Percentiles rank a stretch among this genome's conserved stretches.
phyloP scores from a whole-genome alignment of 2,329 filamentous ascomycete species.

The Sporothrix brasiliensis region DNA sequence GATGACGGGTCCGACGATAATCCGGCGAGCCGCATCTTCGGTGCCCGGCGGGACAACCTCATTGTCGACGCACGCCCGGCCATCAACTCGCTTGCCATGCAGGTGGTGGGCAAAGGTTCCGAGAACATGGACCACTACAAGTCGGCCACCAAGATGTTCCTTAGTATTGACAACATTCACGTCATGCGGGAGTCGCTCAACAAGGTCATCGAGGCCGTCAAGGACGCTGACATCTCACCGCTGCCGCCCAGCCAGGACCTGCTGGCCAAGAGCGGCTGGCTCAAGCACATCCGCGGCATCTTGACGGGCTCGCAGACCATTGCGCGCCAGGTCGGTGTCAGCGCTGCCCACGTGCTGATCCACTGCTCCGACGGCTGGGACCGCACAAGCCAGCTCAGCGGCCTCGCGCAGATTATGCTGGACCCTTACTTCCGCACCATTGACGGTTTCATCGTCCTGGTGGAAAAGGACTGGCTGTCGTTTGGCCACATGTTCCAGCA shows the following conservation, averaged over 20 bases:
- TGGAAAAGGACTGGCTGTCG: conserved; percentile 97
- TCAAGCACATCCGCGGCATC: conserved; percentile 83
- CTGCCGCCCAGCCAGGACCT: conserved; percentile 80
- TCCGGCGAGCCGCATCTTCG: conserved; percentile 67
- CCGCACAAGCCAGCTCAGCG: conserved; percentile 90
- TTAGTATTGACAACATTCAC: conserved; percentile 98
- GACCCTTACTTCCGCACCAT: conserved; percentile 95
- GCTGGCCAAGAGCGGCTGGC: conserved; percentile 82
- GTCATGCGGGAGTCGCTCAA: conserved; percentile 92
- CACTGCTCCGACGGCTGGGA: conserved; percentile 99
- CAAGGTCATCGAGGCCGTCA: conserved; percentile 85
- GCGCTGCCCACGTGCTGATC: conserved; percentile 92
- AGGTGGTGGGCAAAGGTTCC: conserved; percentile 87
- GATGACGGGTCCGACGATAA: conserved; percentile 52
- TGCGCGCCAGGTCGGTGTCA: conserved; percentile 82
- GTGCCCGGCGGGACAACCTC: conserved; percentile 88
- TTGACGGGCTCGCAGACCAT: conserved; percentile 84
- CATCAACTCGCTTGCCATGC: conserved; percentile 92
- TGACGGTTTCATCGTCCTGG: conserved; percentile 88
- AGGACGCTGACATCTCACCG: conserved; percentile 85
- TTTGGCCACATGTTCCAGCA: conserved; percentile 98
- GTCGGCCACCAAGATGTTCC: conserved; percentile 85
- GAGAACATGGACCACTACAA: conserved; percentile 99
- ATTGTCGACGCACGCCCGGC: conserved; percentile 95
- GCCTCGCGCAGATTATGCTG: conserved; percentile 86